A percentile compares a stretch with the other conserved stretches of the same genome.
phyloP scores from a whole-genome alignment of 176 grass and related monocot genomes.

The sorghum (Sorghum bicolor) region DNA sequence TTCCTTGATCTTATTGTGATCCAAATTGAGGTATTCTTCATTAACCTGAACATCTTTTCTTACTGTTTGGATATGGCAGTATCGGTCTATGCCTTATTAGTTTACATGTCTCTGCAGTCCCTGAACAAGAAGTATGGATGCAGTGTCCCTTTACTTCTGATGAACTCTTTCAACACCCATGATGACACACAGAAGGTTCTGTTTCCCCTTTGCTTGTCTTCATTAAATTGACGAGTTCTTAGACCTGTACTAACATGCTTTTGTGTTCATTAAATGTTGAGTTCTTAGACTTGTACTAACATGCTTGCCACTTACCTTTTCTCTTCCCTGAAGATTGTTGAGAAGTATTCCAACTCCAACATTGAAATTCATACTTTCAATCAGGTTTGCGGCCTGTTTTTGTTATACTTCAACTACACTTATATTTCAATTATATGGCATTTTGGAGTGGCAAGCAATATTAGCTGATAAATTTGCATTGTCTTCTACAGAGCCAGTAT shows the following conservation, averaged over 20 bases:
- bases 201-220: background rate
- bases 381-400: conserved; percentile 44
- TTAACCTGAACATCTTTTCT: conserved; percentile 11
- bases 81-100: conserved; percentile 24
- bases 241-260: background rate
- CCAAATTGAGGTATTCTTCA: conserved; percentile 87
- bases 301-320: conserved; percentile 13
- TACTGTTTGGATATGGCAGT: background rate
- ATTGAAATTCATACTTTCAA: conserved; percentile 99
- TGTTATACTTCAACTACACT: background rate
- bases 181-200: conserved; percentile 88
- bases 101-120: conserved; percentile 57
- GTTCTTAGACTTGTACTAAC: conserved; percentile 13
- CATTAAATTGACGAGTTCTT: background rate
- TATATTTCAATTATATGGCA: background rate
- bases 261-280: background rate
- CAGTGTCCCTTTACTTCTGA: conserved; percentile 88
- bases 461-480: conserved; percentile 22
- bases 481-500: conserved; percentile 81
- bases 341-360: conserved; percentile 88
- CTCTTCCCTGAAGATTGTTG: conserved; percentile 69
- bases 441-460: conserved; percentile 7
- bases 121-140: conserved; percentile 99
- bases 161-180: conserved; percentile 99
- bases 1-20: conserved; percentile 99